Percentiles rank a stretch among this genome's conserved stretches.
These are phyloP conservation scores for Ophiorrhiza pumila DNA, from an alignment of 257 asterid genomes.

Conservation along the genomic window DNA sequence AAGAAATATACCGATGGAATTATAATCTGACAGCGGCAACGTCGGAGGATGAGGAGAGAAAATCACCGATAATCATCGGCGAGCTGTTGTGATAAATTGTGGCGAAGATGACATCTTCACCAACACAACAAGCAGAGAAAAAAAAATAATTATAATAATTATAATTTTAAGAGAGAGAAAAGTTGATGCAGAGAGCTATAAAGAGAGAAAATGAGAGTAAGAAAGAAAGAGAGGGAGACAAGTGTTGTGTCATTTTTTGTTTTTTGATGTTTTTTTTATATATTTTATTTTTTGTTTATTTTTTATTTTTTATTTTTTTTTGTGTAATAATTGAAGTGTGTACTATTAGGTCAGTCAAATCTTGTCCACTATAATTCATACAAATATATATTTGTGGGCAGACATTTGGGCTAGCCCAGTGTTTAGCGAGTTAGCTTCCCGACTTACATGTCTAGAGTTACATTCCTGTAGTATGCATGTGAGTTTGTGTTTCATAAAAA, in stretches of 20 bases:
- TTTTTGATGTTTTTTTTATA: neutral
- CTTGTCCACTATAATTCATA: constrained; percentile 3
- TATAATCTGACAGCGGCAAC: constrained; percentile 22
- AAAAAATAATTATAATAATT: constrained; percentile 26
- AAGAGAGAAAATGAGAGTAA: constrained; percentile 14
- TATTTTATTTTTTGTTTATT: neutral
- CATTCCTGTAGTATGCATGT: too few species aligned
- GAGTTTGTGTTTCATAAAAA: too few species aligned
- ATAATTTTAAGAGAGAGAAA: constrained; percentile 23
- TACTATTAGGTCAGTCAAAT: constrained; percentile 23
- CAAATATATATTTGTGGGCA: too few species aligned
- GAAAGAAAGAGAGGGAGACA: constrained; percentile 11
- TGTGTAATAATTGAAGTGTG: constrained; percentile 9
- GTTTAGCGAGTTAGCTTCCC: too few species aligned
- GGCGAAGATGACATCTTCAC: constrained; percentile 38
- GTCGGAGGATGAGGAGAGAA: constrained; percentile 25
- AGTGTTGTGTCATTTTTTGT: constrained; percentile 8
- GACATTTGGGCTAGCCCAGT: too few species aligned
- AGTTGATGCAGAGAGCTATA: constrained; percentile 19
- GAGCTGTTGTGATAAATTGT: constrained; percentile 38
- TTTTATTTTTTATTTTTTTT: neutral
- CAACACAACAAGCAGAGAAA: constrained; percentile 24
- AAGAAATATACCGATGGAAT: constrained; percentile 29
- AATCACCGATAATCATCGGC: constrained; percentile 58
- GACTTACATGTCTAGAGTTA: too few species aligned